Conservation (phyloP, 2,329 filamentous ascomycete species). For the Aspergillus sp. region DNA sequence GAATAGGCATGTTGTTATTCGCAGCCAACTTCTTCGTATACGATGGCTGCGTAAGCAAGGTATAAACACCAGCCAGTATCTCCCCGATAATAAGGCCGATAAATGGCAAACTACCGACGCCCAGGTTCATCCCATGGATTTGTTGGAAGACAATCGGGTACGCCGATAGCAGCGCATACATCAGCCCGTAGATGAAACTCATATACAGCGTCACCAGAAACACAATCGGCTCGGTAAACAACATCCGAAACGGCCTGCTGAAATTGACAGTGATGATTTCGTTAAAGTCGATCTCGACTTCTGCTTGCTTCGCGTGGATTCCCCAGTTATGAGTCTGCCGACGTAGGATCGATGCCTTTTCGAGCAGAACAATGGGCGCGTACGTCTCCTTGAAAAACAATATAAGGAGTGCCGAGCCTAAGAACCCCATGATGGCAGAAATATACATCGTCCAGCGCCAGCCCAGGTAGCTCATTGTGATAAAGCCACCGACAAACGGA, state of each 20-base stretch:
- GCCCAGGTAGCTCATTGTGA: constrained; percentile 1
- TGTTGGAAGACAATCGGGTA: constrained; percentile 1
- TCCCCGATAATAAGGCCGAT: background rate
- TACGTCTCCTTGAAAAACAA: constrained; percentile 6
- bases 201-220: background rate
- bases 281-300: constrained; percentile 1
- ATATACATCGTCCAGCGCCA: constrained; percentile 11
- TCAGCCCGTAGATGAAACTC: constrained; percentile 4
- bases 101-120: constrained; percentile 7
- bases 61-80: background rate
- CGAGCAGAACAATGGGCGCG: background rate
- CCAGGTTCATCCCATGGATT: constrained; percentile 7
- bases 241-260: constrained; percentile 1
- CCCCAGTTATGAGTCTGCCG: constrained; percentile 2
- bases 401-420: background rate
- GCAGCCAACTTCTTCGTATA: background rate
- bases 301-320: constrained; percentile 6
- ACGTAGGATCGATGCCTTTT: constrained; percentile 1
- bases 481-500: constrained; percentile 7
- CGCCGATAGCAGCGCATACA: background rate
- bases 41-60: background rate
- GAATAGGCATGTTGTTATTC: background rate
- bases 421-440: background rate
- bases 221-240: constrained; percentile 4
- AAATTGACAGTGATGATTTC: constrained; percentile 1